Conservation (phyloP, 1,284 basidiomycete genomes). For the Vanrija sp. region DNA sequence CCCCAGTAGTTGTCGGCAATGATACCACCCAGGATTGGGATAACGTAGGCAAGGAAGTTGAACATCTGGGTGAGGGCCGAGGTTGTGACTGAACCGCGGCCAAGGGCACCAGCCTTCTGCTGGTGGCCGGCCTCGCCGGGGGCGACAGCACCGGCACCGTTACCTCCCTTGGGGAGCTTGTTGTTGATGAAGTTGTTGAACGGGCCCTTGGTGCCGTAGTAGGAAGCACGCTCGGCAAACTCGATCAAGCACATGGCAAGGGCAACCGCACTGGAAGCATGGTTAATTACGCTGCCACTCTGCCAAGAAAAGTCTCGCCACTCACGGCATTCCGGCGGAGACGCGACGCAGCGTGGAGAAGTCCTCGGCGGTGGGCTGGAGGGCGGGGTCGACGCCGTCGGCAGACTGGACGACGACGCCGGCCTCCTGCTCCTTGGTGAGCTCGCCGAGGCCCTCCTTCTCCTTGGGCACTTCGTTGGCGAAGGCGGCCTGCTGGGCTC, state of each 20-base stretch:
- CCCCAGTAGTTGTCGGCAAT: conserved; percentile 62
- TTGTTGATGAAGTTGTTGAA: conserved; percentile 26
- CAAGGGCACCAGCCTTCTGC: conserved; percentile 57
- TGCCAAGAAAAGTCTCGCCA: neutral
- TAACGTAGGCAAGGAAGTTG: conserved; percentile 32
- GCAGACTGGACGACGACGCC: neutral
- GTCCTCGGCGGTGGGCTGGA: conserved; percentile 64
- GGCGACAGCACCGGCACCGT: conserved; percentile 66
- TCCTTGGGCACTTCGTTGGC: no score
- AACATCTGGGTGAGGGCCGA: conserved; percentile 29
- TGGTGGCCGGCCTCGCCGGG: conserved; percentile 57
- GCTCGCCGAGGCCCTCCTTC: neutral
- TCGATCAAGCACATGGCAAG: conserved; percentile 45
- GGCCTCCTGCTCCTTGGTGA: neutral
- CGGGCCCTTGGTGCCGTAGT: conserved; percentile 8
- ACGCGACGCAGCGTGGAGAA: conserved; percentile 59
- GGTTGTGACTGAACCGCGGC: conserved; percentile 26
- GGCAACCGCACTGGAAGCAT: conserved; percentile 9
- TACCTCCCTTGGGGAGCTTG: conserved; percentile 59
- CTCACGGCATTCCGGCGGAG: conserved; percentile 23
- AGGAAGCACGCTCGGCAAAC: conserved; percentile 38
- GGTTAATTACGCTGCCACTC: no score
- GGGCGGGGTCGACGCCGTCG: neutral
- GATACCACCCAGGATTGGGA: conserved; percentile 51
- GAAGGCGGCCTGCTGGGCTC: no score